Conservation (phyloP, 805 yeast genomes). For the Hanseniaspora lachancei region DNA sequence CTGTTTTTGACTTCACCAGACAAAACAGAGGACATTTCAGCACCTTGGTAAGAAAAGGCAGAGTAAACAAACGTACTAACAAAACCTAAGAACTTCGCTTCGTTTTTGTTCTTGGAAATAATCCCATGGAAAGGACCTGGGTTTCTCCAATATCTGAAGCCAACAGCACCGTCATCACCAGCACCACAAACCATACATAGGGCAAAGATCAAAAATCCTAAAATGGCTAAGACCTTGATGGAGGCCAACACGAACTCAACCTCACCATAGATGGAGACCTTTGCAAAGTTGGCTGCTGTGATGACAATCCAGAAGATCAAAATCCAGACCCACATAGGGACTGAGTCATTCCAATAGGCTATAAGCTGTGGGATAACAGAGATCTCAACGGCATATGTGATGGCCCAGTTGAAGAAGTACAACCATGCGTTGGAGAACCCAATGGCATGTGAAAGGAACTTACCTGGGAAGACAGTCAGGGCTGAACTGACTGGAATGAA, state of each 20-base stretch:
- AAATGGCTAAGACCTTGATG: conserved; percentile 52
- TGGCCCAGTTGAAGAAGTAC: conserved; percentile 70
- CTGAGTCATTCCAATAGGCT: conserved; percentile 52
- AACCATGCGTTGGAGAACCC: conserved; percentile 63
- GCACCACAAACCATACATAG: conserved; percentile 67
- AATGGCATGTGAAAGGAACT: conserved; percentile 55
- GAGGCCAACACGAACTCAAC: conserved; percentile 63
- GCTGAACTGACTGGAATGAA: conserved; percentile 56
- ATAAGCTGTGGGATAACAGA: conserved; percentile 58
- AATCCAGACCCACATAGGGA: conserved; percentile 64
- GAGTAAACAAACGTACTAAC: conserved; percentile 55
- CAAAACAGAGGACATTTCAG: conserved; percentile 61
- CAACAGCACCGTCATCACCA: conserved; percentile 54
- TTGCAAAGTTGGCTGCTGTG: conserved; percentile 43
- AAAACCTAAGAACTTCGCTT: conserved; percentile 58
- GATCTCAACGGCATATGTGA: conserved; percentile 62
- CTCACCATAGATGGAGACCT: conserved; percentile 62
- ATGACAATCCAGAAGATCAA: conserved; percentile 48
- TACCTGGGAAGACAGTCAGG: conserved; percentile 54
- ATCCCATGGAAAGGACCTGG: conserved; percentile 70
- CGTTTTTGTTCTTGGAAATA: conserved; percentile 34
- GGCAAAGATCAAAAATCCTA: conserved; percentile 58
- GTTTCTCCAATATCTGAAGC: conserved; percentile 69
- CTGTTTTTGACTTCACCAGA: conserved; percentile 66
- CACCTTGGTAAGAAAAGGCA: conserved; percentile 72